phyloP scores from a whole-genome alignment of 1,139 yeast genomes.

The Lodderomyces orthopsilosis region DNA sequence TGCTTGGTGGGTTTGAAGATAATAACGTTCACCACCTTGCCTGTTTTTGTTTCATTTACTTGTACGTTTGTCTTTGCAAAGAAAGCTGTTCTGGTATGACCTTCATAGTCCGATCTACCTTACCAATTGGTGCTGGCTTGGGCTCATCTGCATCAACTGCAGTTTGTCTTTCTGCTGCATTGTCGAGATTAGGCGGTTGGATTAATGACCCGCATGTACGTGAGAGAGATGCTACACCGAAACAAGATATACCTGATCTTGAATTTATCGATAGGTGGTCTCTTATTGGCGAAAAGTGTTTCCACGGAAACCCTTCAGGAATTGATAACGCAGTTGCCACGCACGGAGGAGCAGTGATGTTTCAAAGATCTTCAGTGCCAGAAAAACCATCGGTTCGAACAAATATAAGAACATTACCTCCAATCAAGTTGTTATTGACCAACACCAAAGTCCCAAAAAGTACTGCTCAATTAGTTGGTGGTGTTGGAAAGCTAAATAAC shows the following conservation, averaged over 20 bases:
- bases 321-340: conserved; percentile 96
- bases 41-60: conserved; percentile 79
- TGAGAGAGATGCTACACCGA: conserved; percentile 28
- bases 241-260: conserved; percentile 44
- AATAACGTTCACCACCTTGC: conserved; percentile 71
- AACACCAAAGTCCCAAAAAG: conserved; percentile 85
- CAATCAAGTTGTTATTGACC: conserved; percentile 69
- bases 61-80: conserved; percentile 60
- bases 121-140: conserved; percentile 96
- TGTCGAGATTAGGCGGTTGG: conserved; percentile 62
- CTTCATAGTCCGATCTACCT: conserved; percentile 72
- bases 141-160: conserved; percentile 94
- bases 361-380: conserved; percentile 60
- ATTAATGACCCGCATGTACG: conserved; percentile 33
- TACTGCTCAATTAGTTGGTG: conserved; percentile 79
- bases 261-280: conserved; percentile 82
- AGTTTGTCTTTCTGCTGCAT: conserved; percentile 78
- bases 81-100: conserved; percentile 47
- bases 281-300: conserved; percentile 88
- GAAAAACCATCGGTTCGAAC: conserved; percentile 58
- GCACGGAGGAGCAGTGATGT: conserved; percentile 93
- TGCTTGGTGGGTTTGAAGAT: conserved; percentile 46
- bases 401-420: conserved; percentile 71
- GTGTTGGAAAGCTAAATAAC: conserved; percentile 58
- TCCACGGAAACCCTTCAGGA: conserved; percentile 97